A percentile compares a stretch with the other conserved stretches of the same genome.
These are phyloP conservation scores for Gaeumannomyces tritici DNA, from an alignment of 2,329 filamentous ascomycete genomes.

Conservation along the genomic window DNA sequence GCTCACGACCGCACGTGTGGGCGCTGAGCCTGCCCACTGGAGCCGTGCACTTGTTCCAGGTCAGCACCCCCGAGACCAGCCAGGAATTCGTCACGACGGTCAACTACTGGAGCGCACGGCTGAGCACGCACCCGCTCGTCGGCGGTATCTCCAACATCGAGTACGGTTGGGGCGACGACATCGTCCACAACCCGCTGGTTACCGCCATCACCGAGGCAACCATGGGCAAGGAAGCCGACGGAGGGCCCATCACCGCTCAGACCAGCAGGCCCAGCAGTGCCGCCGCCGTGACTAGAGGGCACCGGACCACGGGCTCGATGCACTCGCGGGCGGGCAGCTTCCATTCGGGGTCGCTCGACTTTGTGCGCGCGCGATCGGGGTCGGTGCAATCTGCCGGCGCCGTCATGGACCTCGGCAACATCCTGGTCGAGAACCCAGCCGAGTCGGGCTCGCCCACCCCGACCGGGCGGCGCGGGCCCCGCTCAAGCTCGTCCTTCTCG, in stretches of 20 bases:
- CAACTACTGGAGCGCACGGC: conserved; percentile 94
- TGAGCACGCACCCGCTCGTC: conserved; percentile 86
- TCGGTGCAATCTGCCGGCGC: conserved; percentile 17
- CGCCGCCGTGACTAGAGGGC: conserved; percentile 19
- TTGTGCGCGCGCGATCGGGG: conserved; percentile 45
- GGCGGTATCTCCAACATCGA: conserved; percentile 95
- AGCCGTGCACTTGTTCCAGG: conserved; percentile 96
- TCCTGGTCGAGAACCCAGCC: conserved; percentile 8
- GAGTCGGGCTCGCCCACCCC: conserved; percentile 19
- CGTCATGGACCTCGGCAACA: not conserved
- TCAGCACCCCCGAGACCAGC: conserved; percentile 88
- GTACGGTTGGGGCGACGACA: conserved; percentile 86
- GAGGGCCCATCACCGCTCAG: conserved; percentile 10
- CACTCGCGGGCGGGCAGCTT: conserved; percentile 37
- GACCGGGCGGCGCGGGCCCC: not conserved
- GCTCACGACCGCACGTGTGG: conserved; percentile 85
- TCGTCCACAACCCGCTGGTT: conserved; percentile 56
- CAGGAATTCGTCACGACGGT: conserved; percentile 89
- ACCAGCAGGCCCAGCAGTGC: conserved; percentile 39
- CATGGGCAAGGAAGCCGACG: conserved; percentile 13
- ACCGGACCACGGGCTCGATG: conserved; percentile 25
- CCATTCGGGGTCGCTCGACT: conserved; percentile 52
- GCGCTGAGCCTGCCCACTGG: conserved; percentile 85
- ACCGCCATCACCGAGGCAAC: conserved; percentile 39
- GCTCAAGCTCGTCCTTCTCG: not conserved